A percentile compares a stretch with the other conserved stretches of the same genome.
phyloP scores from a whole-genome alignment of 306 rosid genomes.

The Inga laurina region DNA sequence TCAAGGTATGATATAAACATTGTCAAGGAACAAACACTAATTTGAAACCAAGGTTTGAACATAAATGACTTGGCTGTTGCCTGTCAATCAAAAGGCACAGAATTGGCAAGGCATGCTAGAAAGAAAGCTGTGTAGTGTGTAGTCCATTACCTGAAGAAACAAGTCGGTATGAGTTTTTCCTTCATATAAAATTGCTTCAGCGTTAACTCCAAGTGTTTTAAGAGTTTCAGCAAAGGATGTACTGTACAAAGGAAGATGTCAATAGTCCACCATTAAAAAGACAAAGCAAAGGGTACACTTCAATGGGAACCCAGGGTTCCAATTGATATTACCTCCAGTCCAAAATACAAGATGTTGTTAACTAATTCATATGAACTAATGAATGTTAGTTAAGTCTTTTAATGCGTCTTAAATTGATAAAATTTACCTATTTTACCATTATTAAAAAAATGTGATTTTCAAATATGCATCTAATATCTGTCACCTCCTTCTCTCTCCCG shows the following conservation, averaged over 20 bases:
- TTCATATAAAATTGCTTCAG: slow-evolving; percentile 71
- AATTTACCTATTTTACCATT: no score
- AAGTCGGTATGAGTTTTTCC: slow-evolving; percentile 92
- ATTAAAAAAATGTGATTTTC: no score
- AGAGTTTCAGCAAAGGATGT: slow-evolving; percentile 80
- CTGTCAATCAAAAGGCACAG: neutral
- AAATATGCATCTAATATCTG: no score
- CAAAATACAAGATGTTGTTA: no score
- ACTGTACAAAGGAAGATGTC: slow-evolving; percentile 49
- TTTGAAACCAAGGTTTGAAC: neutral
- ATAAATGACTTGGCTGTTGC: neutral
- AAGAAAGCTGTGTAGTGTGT: slow-evolving; percentile 11
- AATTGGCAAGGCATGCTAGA: slow-evolving; percentile 9
- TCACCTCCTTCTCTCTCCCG: no score
- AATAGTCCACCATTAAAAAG: slow-evolving; percentile 10
- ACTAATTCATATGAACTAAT: no score
- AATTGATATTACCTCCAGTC: neutral
- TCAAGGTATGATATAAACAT: neutral
- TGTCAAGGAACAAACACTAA: neutral
- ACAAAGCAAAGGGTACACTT: neutral
- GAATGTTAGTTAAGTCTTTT: no score
- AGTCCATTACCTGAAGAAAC: slow-evolving; percentile 80
- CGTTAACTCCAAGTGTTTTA: slow-evolving; percentile 64
- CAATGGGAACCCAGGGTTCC: neutral
- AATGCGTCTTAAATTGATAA: no score